These are phyloP conservation scores for Pichia sp. DNA, from an alignment of 1,139 yeast genomes.

Conservation along the genomic window DNA sequence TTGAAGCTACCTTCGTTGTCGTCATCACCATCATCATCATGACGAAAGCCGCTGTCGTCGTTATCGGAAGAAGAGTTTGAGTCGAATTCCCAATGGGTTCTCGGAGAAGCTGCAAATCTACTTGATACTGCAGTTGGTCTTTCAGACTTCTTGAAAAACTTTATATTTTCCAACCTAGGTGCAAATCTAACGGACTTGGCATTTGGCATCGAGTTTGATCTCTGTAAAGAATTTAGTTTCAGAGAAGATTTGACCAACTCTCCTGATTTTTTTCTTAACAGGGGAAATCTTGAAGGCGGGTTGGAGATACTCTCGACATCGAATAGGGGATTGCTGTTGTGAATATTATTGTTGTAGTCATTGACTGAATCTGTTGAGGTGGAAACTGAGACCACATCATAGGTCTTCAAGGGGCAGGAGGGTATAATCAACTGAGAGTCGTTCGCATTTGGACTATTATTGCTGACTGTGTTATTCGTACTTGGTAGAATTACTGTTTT, in stretches of 20 bases:
- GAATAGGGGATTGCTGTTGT: background rate
- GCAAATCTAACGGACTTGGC: constrained; percentile 80
- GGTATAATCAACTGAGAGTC: constrained; percentile 9
- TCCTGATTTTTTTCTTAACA: constrained; percentile 66
- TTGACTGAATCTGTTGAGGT: constrained; percentile 1
- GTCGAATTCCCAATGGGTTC: constrained; percentile 29
- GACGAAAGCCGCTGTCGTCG: background rate
- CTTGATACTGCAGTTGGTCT: constrained; percentile 66
- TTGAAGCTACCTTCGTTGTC: constrained; percentile 14
- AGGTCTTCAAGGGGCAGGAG: constrained; percentile 6
- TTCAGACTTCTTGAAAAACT: constrained; percentile 68
- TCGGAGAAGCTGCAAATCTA: constrained; percentile 32
- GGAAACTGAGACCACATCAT: constrained; percentile 5
- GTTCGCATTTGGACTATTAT: background rate
- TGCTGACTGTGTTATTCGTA: background rate
- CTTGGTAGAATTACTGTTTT: constrained; percentile 31
- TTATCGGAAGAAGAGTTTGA: constrained; percentile 14
- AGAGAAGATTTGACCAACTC: constrained; percentile 74
- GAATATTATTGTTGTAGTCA: background rate
- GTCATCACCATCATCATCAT: constrained; percentile 23
- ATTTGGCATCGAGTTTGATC: constrained; percentile 66
- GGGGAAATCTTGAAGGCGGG: constrained; percentile 31
- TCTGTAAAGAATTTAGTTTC: constrained; percentile 44
- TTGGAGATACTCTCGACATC: background rate
- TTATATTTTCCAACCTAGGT: constrained; percentile 55